Evolutionary conservation across 208 protist species (phyloP).

Genomic region (Acanthamoeba castellanii): DNA sequence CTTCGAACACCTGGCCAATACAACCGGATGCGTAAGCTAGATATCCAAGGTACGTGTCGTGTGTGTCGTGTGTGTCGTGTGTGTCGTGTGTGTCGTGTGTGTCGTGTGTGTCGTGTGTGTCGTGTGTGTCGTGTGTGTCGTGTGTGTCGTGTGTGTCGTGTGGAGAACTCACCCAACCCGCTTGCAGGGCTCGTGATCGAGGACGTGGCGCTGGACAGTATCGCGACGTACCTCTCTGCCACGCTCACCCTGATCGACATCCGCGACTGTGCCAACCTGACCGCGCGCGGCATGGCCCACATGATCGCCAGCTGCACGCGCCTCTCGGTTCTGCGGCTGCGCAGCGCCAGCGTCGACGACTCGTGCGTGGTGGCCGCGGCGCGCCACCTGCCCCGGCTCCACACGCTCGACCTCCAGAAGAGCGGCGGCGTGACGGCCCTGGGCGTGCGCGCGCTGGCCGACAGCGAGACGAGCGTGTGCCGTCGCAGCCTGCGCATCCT

Average conservation of each 20-base stretch:
- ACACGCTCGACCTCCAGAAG: slow-evolving; percentile 45
- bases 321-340: background rate
- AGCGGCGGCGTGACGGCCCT: background rate
- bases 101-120: no score
- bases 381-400: background rate
- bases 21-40: background rate
- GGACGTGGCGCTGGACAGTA: background rate
- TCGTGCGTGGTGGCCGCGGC: background rate
- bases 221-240: background rate
- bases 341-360: slow-evolving; percentile 7
- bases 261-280: background rate
- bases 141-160: no score
- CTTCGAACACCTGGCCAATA: slow-evolving; percentile 18
- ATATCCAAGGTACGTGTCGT: background rate
- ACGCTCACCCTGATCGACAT: background rate
- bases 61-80: background rate
- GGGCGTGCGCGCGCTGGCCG: background rate
- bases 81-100: background rate
- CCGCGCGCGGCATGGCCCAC: background rate
- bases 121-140: background rate
- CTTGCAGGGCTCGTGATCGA: background rate
- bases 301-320: background rate
- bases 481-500: background rate
- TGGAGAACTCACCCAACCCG: background rate
- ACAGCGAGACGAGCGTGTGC: background rate